phyloP scores from a whole-genome alignment of 2,329 filamentous ascomycete genomes.

The Colletotrichum destructivum region DNA sequence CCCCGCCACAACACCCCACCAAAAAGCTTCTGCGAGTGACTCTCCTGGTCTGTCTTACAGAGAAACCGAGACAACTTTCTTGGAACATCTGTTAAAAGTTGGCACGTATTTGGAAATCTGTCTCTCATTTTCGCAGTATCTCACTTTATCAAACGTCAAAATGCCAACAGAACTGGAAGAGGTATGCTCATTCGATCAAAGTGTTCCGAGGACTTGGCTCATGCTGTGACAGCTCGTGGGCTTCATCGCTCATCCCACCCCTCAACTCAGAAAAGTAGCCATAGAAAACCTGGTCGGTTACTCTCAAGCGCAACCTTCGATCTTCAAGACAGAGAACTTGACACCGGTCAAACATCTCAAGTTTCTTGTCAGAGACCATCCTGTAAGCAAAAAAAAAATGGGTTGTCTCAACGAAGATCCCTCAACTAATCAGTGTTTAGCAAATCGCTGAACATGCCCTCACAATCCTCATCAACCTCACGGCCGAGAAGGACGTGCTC shows the following conservation, averaged over 20 bases:
- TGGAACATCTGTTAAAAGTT: slow-evolving; percentile 24
- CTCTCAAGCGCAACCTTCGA: slow-evolving; percentile 77
- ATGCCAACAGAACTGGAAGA: slow-evolving; percentile 87
- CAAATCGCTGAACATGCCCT: slow-evolving; percentile 94
- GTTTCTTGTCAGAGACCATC: slow-evolving; percentile 86
- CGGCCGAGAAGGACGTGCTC: slow-evolving; percentile 82
- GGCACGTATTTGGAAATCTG: background rate
- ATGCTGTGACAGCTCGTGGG: slow-evolving; percentile 81
- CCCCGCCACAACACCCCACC: slow-evolving; percentile 42
- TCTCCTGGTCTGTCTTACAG: slow-evolving; percentile 38
- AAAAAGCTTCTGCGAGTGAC: slow-evolving; percentile 44
- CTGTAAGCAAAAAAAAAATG: slow-evolving; percentile 64
- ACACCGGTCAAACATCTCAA: slow-evolving; percentile 90
- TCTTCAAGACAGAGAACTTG: slow-evolving; percentile 88
- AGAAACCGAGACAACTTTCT: slow-evolving; percentile 30
- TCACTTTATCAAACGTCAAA: slow-evolving; percentile 44
- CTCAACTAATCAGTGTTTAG: slow-evolving; percentile 56
- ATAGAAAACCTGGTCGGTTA: slow-evolving; percentile 91
- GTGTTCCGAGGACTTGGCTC: slow-evolving; percentile 30
- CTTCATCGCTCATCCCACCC: slow-evolving; percentile 93
- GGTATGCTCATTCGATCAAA: slow-evolving; percentile 58
- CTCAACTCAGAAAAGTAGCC: slow-evolving; percentile 88
- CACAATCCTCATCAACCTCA: slow-evolving; percentile 90
- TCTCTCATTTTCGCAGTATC: background rate
- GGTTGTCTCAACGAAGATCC: background rate